Evolutionary conservation across 225 moss, liverwort and hornwort genomes (phyloP).

Genomic region (Climacium dendroides): DNA sequence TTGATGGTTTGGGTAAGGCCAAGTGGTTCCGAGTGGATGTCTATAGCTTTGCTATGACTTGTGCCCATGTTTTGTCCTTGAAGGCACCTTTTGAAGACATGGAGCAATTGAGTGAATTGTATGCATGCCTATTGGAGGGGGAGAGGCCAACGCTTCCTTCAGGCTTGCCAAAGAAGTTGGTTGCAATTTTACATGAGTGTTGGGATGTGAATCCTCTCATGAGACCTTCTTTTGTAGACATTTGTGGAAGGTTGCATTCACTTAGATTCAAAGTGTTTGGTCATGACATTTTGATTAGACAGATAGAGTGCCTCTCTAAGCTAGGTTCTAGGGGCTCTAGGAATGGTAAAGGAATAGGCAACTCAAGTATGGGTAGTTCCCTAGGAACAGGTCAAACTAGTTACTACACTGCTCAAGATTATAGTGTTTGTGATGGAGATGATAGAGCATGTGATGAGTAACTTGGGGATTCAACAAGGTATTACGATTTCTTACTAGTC

Average conservation of each 20-base stretch:
- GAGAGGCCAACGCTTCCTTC: not conserved
- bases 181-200: not conserved
- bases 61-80: not conserved
- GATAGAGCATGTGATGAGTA: accelerated
- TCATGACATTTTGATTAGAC: too few relatives aligned
- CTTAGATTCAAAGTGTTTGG: not conserved
- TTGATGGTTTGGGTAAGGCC: too few relatives aligned
- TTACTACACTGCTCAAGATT: not conserved
- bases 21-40: not conserved
- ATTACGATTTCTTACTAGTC: too few relatives aligned
- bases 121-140: accelerated
- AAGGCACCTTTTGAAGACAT: not conserved
- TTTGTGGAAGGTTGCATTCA: accelerated
- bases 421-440: not conserved
- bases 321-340: accelerated
- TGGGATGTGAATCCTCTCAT: not conserved
- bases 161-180: accelerated
- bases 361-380: not conserved
- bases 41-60: not conserved
- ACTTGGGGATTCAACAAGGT: not conserved
- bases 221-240: accelerated
- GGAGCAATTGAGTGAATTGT: not conserved
- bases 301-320: too few relatives aligned
- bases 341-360: not conserved
- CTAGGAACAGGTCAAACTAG: not conserved